phyloP scores from a whole-genome alignment of 148 eudicot species.

The Salicornia ramosissima region DNA sequence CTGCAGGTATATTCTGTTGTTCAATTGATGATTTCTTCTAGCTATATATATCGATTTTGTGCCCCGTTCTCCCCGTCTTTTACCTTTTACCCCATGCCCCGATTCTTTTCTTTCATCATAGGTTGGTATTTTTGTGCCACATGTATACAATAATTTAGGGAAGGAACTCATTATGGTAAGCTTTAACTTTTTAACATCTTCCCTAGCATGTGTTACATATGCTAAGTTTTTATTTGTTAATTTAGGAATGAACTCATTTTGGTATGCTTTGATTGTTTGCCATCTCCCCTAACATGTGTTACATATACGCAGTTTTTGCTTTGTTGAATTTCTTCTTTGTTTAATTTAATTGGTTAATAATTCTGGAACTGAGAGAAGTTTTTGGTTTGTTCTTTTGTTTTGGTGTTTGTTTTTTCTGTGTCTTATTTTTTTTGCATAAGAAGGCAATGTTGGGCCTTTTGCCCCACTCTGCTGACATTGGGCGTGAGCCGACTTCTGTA shows the following conservation, averaged over 20 bases:
- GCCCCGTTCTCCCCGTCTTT: not conserved
- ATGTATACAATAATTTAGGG: not conserved
- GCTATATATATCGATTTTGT: not conserved
- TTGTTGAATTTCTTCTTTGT: slow-evolving; percentile 22
- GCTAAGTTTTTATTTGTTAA: too few relatives aligned
- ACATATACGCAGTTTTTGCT: slow-evolving; percentile 5
- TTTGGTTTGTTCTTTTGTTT: slow-evolving; percentile 86
- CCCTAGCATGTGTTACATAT: slow-evolving; percentile 16
- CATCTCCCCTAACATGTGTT: slow-evolving; percentile 16
- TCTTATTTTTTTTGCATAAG: slow-evolving; percentile 84
- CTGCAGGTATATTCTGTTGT: slow-evolving; percentile 47
- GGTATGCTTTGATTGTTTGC: too few relatives aligned
- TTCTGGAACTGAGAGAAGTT: slow-evolving; percentile 81
- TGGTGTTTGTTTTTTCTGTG: slow-evolving; percentile 89
- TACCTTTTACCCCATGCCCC: not conserved
- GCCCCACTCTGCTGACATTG: slow-evolving; percentile 98
- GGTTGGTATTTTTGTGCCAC: not conserved
- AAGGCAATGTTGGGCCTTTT: slow-evolving; percentile 98
- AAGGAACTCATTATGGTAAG: slow-evolving; percentile 50
- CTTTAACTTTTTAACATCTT: slow-evolving; percentile 27
- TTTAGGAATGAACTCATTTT: too few relatives aligned
- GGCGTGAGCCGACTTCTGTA: slow-evolving; percentile 99
- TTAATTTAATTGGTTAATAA: slow-evolving; percentile 44
- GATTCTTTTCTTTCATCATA: not conserved
- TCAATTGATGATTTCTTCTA: not conserved